Evolutionary conservation across 1,284 basidiomycete genomes (phyloP).

Genomic region (Cryptococcus floricola): DNA sequence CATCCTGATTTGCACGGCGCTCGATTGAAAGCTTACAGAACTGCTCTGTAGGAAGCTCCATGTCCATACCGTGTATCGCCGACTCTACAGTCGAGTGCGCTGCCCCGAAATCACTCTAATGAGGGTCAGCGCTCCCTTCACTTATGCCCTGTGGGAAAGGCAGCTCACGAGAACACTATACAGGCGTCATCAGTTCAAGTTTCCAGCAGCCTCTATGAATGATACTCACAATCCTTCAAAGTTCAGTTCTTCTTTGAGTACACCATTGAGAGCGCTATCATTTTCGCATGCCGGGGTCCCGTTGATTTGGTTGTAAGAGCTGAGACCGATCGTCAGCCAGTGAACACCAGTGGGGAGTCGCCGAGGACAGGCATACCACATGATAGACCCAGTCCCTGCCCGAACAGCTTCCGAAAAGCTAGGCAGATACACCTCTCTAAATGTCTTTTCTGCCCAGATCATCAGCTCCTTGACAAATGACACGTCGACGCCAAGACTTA

Average conservation of each 20-base stretch:
- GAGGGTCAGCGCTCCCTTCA: too few relatives aligned
- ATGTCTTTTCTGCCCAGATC: conserved; percentile 39
- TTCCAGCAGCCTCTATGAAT: conserved; percentile 13
- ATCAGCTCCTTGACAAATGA: not conserved
- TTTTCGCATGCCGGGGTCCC: conserved; percentile 76
- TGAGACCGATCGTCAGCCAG: not conserved
- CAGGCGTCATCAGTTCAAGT: conserved; percentile 3
- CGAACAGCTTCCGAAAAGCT: conserved; percentile 52
- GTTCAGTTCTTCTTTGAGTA: conserved; percentile 68
- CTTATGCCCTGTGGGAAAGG: too few relatives aligned
- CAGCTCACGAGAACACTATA: conserved; percentile 23
- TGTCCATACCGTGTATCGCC: conserved; percentile 51
- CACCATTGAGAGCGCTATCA: conserved; percentile 65
- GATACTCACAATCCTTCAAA: conserved; percentile 54
- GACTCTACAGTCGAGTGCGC: conserved; percentile 46
- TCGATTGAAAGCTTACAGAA: conserved; percentile 23
- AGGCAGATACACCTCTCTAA: conserved; percentile 50
- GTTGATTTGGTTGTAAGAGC: conserved; percentile 64
- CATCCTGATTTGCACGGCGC: not conserved
- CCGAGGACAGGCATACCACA: conserved; percentile 40
- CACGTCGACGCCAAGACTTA: conserved; percentile 10
- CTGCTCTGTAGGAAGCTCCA: conserved; percentile 49
- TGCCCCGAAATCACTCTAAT: conserved; percentile 38
- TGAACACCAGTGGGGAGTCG: too few relatives aligned
- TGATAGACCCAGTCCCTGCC: conserved; percentile 49